These are phyloP conservation scores for Annulohypoxylon nitens DNA, from an alignment of 495 filamentous ascomycete genomes.

Conservation along the genomic window DNA sequence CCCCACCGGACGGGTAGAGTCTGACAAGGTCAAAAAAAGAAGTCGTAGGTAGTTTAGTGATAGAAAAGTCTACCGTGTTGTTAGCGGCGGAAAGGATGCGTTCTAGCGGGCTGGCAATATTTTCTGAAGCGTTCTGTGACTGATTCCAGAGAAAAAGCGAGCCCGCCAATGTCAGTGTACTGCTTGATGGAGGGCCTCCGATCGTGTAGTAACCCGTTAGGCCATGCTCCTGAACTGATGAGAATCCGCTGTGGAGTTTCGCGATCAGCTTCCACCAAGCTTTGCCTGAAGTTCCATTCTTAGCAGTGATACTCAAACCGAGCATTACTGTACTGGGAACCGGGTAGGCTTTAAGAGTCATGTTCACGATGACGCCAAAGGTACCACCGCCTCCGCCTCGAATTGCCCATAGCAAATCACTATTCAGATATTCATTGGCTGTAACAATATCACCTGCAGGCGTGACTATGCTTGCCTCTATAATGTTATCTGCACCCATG, in stretches of 20 bases:
- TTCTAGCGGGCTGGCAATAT: no score
- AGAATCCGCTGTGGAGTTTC: neutral
- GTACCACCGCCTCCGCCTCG: conserved; percentile 66
- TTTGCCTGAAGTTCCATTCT: neutral
- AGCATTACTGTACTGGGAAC: neutral
- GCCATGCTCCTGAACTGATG: neutral
- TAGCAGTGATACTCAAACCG: neutral
- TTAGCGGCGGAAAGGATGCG: no score
- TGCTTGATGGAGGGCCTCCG: neutral
- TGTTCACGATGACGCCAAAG: conserved; percentile 62
- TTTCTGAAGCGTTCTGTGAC: no score
- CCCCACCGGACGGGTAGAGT: neutral
- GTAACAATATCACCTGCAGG: conserved; percentile 61
- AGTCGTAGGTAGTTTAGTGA: no score
- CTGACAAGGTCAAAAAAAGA: no score
- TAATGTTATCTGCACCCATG: conserved; percentile 60
- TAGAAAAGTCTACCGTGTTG: no score
- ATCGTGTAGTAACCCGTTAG: neutral
- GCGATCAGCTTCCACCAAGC: neutral
- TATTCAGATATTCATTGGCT: conserved; percentile 55
- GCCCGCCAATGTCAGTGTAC: neutral
- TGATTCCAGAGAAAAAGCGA: neutral
- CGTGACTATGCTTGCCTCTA: conserved; percentile 61
- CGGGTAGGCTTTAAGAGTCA: conserved; percentile 34
- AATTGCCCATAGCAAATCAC: conserved; percentile 70